A percentile compares a stretch with the other conserved stretches of the same genome.
Conservation (phyloP, 495 filamentous ascomycete species). For the Umbilicaria muhlenbergii region DNA sequence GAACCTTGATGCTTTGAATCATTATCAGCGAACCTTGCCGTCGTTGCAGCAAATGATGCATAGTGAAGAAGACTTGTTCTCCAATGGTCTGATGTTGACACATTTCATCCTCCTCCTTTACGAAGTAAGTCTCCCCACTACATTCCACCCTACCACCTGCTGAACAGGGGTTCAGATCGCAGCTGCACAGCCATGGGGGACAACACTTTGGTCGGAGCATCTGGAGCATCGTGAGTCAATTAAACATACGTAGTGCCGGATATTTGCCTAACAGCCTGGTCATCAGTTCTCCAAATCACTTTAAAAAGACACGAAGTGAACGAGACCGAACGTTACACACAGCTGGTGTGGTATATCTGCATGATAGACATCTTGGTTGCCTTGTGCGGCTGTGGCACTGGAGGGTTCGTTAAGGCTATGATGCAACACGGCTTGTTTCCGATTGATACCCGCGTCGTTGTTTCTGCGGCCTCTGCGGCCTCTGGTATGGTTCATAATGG, state of each 20-base stretch:
- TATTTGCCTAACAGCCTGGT: too few relatives aligned
- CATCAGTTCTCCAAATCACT: slow-evolving; percentile 28
- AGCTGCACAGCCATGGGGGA: slow-evolving; percentile 26
- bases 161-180: slow-evolving; percentile 21
- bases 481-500: slow-evolving; percentile 19
- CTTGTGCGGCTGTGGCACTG: slow-evolving; percentile 35
- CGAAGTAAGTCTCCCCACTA: slow-evolving; percentile 26
- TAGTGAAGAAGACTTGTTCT: slow-evolving; percentile 33
- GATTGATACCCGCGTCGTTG: slow-evolving; percentile 4
- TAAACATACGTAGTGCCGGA: too few relatives aligned
- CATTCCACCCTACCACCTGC: not conserved
- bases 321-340: slow-evolving; percentile 32
- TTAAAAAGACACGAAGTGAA: slow-evolving; percentile 28
- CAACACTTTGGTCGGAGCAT: slow-evolving; percentile 40
- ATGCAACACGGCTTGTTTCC: slow-evolving; percentile 35
- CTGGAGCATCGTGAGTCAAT: slow-evolving; percentile 23
- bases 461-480: slow-evolving; percentile 9
- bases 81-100: slow-evolving; percentile 39
- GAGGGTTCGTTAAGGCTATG: slow-evolving; percentile 32
- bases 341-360: slow-evolving; percentile 40
- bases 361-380: slow-evolving; percentile 40
- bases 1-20: slow-evolving; percentile 33
- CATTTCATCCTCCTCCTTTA: slow-evolving; percentile 47
- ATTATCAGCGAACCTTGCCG: slow-evolving; percentile 39
- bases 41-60: slow-evolving; percentile 30